Conservation (phyloP, 2,329 filamentous ascomycete genomes). For the Nothophoma quercina region DNA sequence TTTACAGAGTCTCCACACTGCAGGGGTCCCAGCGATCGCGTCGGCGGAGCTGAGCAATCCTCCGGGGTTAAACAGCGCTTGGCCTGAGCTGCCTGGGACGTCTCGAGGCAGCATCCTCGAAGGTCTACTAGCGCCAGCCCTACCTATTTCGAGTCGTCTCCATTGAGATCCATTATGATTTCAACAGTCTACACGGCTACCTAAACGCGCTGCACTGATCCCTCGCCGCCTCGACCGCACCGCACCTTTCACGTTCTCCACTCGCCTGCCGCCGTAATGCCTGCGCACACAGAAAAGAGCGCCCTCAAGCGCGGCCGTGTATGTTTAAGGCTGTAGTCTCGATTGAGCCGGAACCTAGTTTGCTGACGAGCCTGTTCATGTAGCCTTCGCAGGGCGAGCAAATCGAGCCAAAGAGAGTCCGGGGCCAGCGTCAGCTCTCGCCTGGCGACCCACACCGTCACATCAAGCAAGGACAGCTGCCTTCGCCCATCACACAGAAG, state of each 20-base stretch:
- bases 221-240: constrained; percentile 26
- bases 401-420: constrained; percentile 79
- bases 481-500: constrained; percentile 79
- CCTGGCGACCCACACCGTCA: constrained; percentile 62
- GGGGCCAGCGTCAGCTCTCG: constrained; percentile 72
- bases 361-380: constrained; percentile 34
- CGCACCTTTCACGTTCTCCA: constrained; percentile 2
- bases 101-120: constrained; percentile 25
- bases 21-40: constrained; percentile 14
- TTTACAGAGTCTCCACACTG: neutral
- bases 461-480: constrained; percentile 66
- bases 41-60: neutral
- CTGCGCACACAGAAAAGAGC: constrained; percentile 73
- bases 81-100: constrained; percentile 26
- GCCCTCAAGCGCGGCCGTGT: constrained; percentile 85
- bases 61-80: constrained; percentile 11
- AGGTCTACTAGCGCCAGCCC: constrained; percentile 30
- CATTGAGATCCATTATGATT: constrained; percentile 29
- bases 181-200: constrained; percentile 22
- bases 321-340: constrained; percentile 46
- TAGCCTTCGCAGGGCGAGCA: constrained; percentile 73
- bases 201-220: constrained; percentile 34
- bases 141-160: constrained; percentile 19
- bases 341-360: neutral
- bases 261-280: constrained; percentile 52